Conservation (phyloP, 2,329 filamentous ascomycete species). For the Apiospora marii region DNA sequence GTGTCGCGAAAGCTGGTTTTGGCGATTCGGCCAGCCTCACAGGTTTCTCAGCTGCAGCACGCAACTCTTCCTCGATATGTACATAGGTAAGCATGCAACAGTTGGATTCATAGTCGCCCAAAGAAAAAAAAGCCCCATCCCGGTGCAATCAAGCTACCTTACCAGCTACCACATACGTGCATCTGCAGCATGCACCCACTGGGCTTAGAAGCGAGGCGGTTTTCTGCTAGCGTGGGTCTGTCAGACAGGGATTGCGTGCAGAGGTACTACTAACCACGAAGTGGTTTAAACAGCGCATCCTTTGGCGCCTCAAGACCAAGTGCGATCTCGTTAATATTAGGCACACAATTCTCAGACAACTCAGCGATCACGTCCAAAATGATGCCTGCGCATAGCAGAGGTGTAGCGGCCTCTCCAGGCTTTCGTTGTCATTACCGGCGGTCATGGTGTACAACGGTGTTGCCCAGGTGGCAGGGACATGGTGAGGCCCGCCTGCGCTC, state of each 20-base stretch:
- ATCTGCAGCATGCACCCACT: constrained; percentile 21
- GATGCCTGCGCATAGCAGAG: neutral
- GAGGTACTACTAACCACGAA: constrained; percentile 11
- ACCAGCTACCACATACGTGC: constrained; percentile 7
- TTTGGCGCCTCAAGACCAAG: constrained; percentile 8
- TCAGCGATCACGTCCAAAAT: neutral
- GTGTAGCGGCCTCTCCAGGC: neutral
- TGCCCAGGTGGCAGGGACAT: neutral
- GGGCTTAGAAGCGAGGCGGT: constrained; percentile 19
- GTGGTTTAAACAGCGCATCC: constrained; percentile 16
- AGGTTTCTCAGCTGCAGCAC: neutral
- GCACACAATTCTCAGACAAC: constrained; percentile 16
- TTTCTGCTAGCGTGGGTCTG: constrained; percentile 10
- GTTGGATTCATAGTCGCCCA: neutral
- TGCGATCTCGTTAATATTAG: constrained; percentile 11
- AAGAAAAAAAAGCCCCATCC: neutral
- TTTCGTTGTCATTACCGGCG: neutral
- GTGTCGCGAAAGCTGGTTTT: neutral
- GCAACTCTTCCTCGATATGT: neutral
- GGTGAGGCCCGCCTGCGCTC: constrained; percentile 19
- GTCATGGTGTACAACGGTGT: constrained; percentile 13
- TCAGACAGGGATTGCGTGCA: constrained; percentile 14
- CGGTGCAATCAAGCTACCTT: constrained; percentile 4
- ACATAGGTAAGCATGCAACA: neutral
- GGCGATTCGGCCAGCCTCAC: neutral